Conservation (phyloP, 2,329 filamentous ascomycete species). For the Coleophoma crateriformis region DNA sequence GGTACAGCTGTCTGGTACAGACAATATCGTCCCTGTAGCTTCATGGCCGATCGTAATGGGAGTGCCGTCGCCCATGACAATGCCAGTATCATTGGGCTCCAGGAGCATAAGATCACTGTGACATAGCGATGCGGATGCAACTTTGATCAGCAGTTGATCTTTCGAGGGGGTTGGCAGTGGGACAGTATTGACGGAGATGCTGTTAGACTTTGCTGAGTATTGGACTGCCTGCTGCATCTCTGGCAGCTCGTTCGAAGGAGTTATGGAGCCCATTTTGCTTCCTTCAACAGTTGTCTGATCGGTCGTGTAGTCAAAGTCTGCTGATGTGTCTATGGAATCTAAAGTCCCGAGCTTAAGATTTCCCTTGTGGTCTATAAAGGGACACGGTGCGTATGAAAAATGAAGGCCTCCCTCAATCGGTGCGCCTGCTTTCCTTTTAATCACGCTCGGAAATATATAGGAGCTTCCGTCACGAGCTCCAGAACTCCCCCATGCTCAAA, state of each 20-base stretch:
- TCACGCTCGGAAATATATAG: background rate
- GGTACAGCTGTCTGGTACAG: slow-evolving; percentile 5
- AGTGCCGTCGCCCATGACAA: slow-evolving; percentile 1
- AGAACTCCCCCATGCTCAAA: too few species aligned
- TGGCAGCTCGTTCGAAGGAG: background rate
- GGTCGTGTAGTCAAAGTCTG: background rate
- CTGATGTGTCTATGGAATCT: too few species aligned
- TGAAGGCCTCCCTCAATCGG: background rate
- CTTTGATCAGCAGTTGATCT: slow-evolving; percentile 34
- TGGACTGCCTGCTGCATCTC: slow-evolving; percentile 8
- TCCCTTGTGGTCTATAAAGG: too few species aligned
- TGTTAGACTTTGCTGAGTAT: slow-evolving; percentile 15
- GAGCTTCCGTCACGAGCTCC: background rate
- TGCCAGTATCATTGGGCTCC: slow-evolving; percentile 2
- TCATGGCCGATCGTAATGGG: slow-evolving; percentile 13
- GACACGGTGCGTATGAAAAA: background rate
- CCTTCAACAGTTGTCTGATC: background rate
- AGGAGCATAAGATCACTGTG: slow-evolving; percentile 30
- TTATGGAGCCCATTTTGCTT: background rate
- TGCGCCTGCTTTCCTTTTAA: background rate
- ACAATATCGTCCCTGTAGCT: slow-evolving; percentile 9
- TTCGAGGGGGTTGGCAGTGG: slow-evolving; percentile 35
- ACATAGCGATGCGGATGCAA: slow-evolving; percentile 32
- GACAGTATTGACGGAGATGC: slow-evolving; percentile 35
- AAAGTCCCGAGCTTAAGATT: background rate